Conservation (phyloP, 1,139 yeast species). For the Chernovozyma sophiae-reginae region DNA sequence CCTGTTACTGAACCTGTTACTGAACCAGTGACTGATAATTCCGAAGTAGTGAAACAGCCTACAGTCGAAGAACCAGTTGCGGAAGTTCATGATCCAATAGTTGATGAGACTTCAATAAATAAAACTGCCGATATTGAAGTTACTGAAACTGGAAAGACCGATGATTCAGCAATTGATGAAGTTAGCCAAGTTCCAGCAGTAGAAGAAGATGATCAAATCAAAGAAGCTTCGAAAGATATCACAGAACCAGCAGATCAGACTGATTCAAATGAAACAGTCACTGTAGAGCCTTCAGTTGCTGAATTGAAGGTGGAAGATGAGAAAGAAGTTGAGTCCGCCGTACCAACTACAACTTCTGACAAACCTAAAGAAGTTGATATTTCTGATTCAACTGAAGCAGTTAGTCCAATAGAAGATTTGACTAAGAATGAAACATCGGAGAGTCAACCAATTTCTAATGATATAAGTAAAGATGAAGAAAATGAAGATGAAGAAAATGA, state of each 20-base stretch:
- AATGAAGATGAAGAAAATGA: conserved; percentile 12
- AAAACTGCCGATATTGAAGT: neutral
- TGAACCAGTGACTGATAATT: conserved; percentile 1
- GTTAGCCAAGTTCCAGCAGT: too few relatives aligned
- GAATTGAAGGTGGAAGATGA: conserved; percentile 8
- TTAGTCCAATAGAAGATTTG: neutral
- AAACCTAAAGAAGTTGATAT: neutral
- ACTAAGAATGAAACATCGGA: neutral
- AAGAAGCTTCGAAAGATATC: too few relatives aligned
- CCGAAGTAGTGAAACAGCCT: conserved; percentile 1
- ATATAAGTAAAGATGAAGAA: neutral
- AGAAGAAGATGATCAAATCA: too few relatives aligned
- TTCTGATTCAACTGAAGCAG: neutral
- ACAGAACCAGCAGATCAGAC: conserved; percentile 10
- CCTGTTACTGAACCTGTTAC: neutral
- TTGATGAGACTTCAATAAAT: neutral
- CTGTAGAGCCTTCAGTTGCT: conserved; percentile 6
- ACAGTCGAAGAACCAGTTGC: neutral
- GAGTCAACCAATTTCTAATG: neutral
- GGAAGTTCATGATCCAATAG: neutral
- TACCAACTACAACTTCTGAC: neutral
- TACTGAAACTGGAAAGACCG: neutral
- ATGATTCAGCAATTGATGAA: too few relatives aligned
- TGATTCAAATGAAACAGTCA: too few relatives aligned
- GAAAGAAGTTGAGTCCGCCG: conserved; percentile 2